Conservation (phyloP, 805 yeast genomes). For the Starmerella vitae region DNA sequence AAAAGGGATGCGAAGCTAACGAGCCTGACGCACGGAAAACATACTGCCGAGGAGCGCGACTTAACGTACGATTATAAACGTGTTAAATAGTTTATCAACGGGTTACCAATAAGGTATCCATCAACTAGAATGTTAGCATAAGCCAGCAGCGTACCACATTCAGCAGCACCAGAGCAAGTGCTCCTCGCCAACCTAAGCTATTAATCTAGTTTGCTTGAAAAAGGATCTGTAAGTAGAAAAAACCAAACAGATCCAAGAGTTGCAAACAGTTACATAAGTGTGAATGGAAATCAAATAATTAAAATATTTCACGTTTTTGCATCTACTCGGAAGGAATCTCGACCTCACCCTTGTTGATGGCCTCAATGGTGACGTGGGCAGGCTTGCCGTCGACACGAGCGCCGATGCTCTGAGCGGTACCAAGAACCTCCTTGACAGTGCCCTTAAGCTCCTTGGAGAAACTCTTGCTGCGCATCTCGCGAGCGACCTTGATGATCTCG, state of each 20-base stretch:
- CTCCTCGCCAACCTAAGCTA: not conserved
- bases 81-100: constrained; percentile 4
- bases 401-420: constrained; percentile 99
- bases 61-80: constrained; percentile 21
- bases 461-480: constrained; percentile 93
- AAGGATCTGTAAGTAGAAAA: constrained; percentile 4
- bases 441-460: constrained; percentile 96
- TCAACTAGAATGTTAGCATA: no score
- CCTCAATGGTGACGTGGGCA: constrained; percentile 98
- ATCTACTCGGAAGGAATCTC: constrained; percentile 37
- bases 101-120: no score
- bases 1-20: constrained; percentile 25
- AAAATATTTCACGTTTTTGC: constrained; percentile 6
- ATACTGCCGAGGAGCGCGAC: constrained; percentile 21
- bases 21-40: constrained; percentile 21
- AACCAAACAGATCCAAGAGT: not conserved
- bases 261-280: not conserved
- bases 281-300: constrained; percentile 6
- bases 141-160: no score
- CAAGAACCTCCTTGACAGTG: constrained; percentile 95
- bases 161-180: not conserved
- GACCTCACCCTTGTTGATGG: constrained; percentile 95
- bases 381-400: constrained; percentile 98
- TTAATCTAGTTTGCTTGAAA: constrained; percentile 10
- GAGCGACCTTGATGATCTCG: constrained; percentile 93